Evolutionary conservation across 139 green algal species (phyloP).

Genomic region (Closterium sp.): DNA sequence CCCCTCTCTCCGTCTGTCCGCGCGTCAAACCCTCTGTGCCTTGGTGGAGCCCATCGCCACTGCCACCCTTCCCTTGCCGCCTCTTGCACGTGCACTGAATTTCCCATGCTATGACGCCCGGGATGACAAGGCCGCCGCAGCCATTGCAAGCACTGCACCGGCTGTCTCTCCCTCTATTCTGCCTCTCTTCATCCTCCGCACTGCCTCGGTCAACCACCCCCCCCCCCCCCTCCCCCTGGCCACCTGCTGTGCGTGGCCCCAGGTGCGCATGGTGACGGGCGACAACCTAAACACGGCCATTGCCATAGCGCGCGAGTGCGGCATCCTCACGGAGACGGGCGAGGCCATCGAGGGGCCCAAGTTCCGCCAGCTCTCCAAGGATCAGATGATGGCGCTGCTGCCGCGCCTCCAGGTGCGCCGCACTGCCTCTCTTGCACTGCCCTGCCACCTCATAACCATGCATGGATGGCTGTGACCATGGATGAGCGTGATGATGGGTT

Average conservation of each 20-base stretch:
- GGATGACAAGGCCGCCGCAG: too few species aligned
- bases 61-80: neutral
- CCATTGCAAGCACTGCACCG: too few species aligned
- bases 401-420: slow-evolving; percentile 34
- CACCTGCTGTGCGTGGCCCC: slow-evolving; percentile 52
- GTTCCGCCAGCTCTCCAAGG: slow-evolving; percentile 66
- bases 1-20: too few species aligned
- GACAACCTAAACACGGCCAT: slow-evolving; percentile 96
- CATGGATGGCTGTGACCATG: too few species aligned
- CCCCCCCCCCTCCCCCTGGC: neutral
- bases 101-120: too few species aligned
- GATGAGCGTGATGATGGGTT: too few species aligned
- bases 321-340: slow-evolving; percentile 78
- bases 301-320: slow-evolving; percentile 95
- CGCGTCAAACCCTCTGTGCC: too few species aligned
- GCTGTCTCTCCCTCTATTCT: neutral
- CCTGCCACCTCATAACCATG: too few species aligned
- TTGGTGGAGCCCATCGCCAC: neutral
- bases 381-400: slow-evolving; percentile 19
- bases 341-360: slow-evolving; percentile 83
- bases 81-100: neutral
- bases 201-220: neutral
- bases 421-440: too few species aligned
- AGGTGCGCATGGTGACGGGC: slow-evolving; percentile 96
- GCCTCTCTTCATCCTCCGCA: neutral